Percentiles rank a stretch among this genome's conserved stretches.
phyloP scores from a whole-genome alignment of 345 rosid genomes.

The Atalantia buxifolia region DNA sequence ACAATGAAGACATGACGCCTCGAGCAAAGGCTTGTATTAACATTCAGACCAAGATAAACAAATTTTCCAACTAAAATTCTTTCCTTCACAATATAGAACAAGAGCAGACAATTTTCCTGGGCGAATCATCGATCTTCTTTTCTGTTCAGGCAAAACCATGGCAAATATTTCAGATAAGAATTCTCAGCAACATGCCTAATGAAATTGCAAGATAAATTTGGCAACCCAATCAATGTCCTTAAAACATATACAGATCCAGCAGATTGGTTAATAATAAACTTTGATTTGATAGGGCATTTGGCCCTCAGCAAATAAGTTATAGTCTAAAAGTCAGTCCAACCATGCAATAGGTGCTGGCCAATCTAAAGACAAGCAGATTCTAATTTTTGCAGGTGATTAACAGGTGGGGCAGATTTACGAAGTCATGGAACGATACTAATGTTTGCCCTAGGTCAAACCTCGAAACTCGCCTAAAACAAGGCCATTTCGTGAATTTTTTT shows the following conservation, averaged over 20 bases:
- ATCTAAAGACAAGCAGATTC: not conserved
- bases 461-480: too few relatives aligned
- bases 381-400: not conserved
- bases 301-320: not conserved
- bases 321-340: not conserved
- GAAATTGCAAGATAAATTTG: not conserved
- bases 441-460: too few relatives aligned
- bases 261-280: not conserved
- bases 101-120: constrained; percentile 69
- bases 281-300: not conserved
- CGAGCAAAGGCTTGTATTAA: constrained; percentile 35
- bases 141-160: constrained; percentile 44
- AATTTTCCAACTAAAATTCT: constrained; percentile 20
- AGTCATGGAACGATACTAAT: too few relatives aligned
- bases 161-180: constrained; percentile 2
- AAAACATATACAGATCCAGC: not conserved
- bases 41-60: constrained; percentile 22
- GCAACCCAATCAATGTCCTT: not conserved
- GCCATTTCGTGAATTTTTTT: too few relatives aligned
- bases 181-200: not conserved
- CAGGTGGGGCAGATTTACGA: not conserved
- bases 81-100: constrained; percentile 72
- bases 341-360: not conserved
- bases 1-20: constrained; percentile 19
- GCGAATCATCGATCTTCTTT: constrained; percentile 77